Base-by-base conservation (phyloP, 1,139 yeast genomes). In the Sugiyamaella japonica region DNA sequence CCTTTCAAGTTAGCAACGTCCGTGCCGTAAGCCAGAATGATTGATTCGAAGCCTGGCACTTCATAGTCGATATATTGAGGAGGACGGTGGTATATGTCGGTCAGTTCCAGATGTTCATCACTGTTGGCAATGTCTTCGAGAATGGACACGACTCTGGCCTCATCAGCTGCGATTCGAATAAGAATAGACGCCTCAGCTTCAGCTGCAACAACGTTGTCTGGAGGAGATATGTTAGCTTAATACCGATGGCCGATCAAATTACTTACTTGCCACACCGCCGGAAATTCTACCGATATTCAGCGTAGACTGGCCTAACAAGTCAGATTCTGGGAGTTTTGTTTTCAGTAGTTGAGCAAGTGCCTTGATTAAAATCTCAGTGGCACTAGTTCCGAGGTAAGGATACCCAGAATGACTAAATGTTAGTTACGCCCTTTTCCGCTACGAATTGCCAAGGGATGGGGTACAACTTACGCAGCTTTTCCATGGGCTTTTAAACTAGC, bases 311-410 rank as follows among this genome's bases (percentile, higher is more conserved):
- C 89, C 90, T 59, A 85, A 74, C 15, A 79, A 63, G 6, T 78
- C 80, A 36, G 82, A 77, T 0, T 56, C 61, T 9, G 89, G 89
- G 63, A 77, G 76, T 8, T 70, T 67, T 5, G 67, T 59, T 28
- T 66, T 57, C 41, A 70, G 66, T 37, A 80, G 62, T 20, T 76
- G 72, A 50, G 76, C 63, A 66, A 84, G 73, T 1, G 80, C 74
- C 20, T 82, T 80, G 48, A 85, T 70, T 48, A 85, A 65, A 54
- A 79, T 80, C 53, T 80, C 82, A 48, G 81, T 78, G 2, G 90
- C 88, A 52, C 83, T 82, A 52, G 83, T 70, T 1, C 90, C 90
- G 41, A 83, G 72, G 49, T 84, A 80, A 2, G 91, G 91, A 66
- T 84, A 84, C 1, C 89, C 89, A 4, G 86, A 81, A 65, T 85